Base-by-base conservation (phyloP, 345 rosid species). In the Bruguiera parviflora region DNA sequence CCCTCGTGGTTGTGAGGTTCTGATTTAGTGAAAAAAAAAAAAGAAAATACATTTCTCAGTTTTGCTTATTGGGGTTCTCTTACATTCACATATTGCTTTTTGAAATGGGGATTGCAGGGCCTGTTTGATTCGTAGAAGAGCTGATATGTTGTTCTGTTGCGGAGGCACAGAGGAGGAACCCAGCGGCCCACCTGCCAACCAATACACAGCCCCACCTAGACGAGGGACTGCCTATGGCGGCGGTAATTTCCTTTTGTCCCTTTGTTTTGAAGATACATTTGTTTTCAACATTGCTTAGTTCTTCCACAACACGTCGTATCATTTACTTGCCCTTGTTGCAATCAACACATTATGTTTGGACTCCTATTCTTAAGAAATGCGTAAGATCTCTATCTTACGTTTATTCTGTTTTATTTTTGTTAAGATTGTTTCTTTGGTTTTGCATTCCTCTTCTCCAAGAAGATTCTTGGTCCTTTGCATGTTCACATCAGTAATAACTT, bases 151-250 rank as follows among this genome's bases (percentile, higher is more conserved):
- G 70, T 43, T 43, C 70, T 95, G 99, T 80, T 95, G 99, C 70
- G 93, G 89, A 68, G 99, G 85, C 67, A 78, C 81, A 61, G 97
- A 92, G 80, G 98, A 95, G 80, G 99, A 95, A 74, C 80, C 81
- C 20, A 64, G 78, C 61, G 95, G 91, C 53, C 88, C 92, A 1
- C 71, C 71, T 10, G 82, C 92, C 21, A 88, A 78, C 78, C 88
- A 86, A 63, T 66, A 82, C 59, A 74, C 93, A 60, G 88, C 93
- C 51, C 96, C 97, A 21, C 94, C 93, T 13, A 82, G 72, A 73
- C 85, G 87, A 5, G 92, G 89, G 19, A 81, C 78, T 37, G 75
- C 82, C 27, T 77, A 80, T 59, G 83, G 80, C 62, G 85, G 75
- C 11, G 84, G 86, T 84, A 57, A 55, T 37, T 56, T 64, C 11